phyloP scores from a whole-genome alignment of 202 grass and related monocot genomes.

The Schoenoplectus triqueter region DNA sequence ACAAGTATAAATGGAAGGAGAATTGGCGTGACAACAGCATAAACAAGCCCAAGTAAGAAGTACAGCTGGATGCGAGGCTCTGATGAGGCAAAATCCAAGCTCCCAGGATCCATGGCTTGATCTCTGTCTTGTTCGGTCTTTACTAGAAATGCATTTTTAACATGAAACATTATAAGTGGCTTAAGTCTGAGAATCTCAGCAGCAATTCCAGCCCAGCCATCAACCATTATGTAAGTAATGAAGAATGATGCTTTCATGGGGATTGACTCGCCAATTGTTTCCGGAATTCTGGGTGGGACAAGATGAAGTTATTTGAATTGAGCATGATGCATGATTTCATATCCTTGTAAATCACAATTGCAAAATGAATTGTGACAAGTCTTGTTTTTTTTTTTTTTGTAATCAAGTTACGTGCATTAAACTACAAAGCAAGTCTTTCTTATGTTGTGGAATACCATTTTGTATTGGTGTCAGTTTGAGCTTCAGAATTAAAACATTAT shows the following conservation, averaged over 20 bases:
- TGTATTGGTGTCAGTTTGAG: not conserved
- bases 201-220: constrained; percentile 89
- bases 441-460: not conserved
- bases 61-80: constrained; percentile 90
- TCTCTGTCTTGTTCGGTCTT: constrained; percentile 87
- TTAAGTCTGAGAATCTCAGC: constrained; percentile 92
- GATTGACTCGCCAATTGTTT: constrained; percentile 84
- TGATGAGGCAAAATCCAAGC: constrained; percentile 77
- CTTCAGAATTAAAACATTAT: not conserved
- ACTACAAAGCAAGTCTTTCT: not conserved
- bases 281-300: constrained; percentile 64
- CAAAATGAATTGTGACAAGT: not conserved
- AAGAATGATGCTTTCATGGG: constrained; percentile 99
- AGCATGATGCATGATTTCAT: constrained; percentile 5
- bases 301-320: constrained; percentile 20
- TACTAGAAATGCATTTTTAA: constrained; percentile 89
- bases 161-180: constrained; percentile 74
- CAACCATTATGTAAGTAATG: constrained; percentile 91
- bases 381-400: not conserved
- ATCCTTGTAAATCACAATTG: not conserved
- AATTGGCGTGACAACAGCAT: constrained; percentile 80
- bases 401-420: not conserved
- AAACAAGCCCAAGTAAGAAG: constrained; percentile 93
- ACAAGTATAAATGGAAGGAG: constrained; percentile 88
- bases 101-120: constrained; percentile 86